Percentiles rank a stretch among this genome's conserved stretches.
These are phyloP conservation scores for Colletotrichum paranaense DNA, from an alignment of 2,329 filamentous ascomycete genomes.

Conservation along the genomic window DNA sequence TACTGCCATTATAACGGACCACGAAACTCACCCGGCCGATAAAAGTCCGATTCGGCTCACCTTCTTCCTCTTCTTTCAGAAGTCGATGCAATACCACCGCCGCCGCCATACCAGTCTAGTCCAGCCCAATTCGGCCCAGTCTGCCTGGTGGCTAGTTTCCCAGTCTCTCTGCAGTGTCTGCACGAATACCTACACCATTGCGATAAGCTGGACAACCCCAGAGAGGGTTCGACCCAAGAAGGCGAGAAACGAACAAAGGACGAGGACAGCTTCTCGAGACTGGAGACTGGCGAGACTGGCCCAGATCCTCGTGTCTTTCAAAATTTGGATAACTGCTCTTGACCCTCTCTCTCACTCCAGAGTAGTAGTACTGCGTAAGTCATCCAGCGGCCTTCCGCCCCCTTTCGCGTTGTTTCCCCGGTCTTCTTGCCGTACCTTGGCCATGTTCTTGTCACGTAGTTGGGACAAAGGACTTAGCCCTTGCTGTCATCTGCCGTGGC, in stretches of 20 bases:
- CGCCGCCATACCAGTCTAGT: background rate
- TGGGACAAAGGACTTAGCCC: constrained; percentile 26
- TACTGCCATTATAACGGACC: background rate
- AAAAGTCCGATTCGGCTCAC: constrained; percentile 5
- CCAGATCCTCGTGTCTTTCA: background rate
- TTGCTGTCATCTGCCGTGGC: constrained; percentile 17
- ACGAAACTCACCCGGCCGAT: constrained; percentile 4
- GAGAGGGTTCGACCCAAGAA: background rate
- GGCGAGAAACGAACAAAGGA: background rate
- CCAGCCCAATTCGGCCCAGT: background rate
- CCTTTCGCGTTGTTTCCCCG: constrained; percentile 25
- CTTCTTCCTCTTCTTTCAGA: background rate
- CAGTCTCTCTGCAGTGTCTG: background rate
- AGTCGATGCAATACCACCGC: background rate
- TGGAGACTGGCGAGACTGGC: background rate
- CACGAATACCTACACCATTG: background rate
- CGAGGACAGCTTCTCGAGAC: background rate
- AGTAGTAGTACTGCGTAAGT: constrained; percentile 1
- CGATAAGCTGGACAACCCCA: background rate
- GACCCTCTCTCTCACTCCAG: background rate
- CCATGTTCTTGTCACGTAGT: constrained; percentile 27
- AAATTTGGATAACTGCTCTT: background rate
- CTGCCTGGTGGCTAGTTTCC: background rate
- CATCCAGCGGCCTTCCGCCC: constrained; percentile 4
- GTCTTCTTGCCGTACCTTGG: constrained; percentile 8